A percentile compares a stretch with the other conserved stretches of the same genome.
These are phyloP conservation scores for Coemansia erecta DNA, from an alignment of 192 early-diverging fungal genomes.

Conservation along the genomic window DNA sequence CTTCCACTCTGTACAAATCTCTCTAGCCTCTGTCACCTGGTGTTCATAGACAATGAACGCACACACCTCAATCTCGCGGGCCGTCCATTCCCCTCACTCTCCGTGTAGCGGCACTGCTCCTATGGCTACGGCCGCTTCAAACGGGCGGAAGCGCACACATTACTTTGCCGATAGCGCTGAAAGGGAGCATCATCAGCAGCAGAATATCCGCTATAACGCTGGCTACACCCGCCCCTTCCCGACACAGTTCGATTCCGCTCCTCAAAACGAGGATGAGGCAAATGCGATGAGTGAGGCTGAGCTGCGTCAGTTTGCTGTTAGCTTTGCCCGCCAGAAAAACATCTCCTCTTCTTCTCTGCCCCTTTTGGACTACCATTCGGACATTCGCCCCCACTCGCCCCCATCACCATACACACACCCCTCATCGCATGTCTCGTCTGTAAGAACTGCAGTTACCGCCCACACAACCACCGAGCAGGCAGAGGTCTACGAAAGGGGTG, in stretches of 20 bases:
- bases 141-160: too few relatives aligned
- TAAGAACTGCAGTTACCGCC: conserved; percentile 8
- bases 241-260: conserved; percentile 10
- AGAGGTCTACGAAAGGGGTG: not conserved
- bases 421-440: conserved; percentile 21
- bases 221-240: not conserved
- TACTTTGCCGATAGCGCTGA: too few relatives aligned
- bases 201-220: conserved; percentile 11
- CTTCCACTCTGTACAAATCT: too few relatives aligned
- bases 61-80: not conserved
- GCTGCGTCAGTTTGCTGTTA: conserved; percentile 32
- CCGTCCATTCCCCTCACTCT: too few relatives aligned
- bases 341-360: conserved; percentile 11
- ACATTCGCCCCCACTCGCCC: conserved; percentile 17
- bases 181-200: conserved; percentile 16
- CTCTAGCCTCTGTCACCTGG: too few relatives aligned
- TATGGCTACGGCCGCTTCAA: too few relatives aligned
- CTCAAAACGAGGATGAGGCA: conserved; percentile 45
- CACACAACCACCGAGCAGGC: not conserved
- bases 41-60: not conserved
- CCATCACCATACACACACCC: conserved; percentile 21
- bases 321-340: conserved; percentile 25
- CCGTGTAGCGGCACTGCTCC: too few relatives aligned
- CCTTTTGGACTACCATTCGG: conserved; percentile 6
- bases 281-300: conserved; percentile 48